Conservation (phyloP, 2,329 filamentous ascomycete species). For the Sarocladium strictum region DNA sequence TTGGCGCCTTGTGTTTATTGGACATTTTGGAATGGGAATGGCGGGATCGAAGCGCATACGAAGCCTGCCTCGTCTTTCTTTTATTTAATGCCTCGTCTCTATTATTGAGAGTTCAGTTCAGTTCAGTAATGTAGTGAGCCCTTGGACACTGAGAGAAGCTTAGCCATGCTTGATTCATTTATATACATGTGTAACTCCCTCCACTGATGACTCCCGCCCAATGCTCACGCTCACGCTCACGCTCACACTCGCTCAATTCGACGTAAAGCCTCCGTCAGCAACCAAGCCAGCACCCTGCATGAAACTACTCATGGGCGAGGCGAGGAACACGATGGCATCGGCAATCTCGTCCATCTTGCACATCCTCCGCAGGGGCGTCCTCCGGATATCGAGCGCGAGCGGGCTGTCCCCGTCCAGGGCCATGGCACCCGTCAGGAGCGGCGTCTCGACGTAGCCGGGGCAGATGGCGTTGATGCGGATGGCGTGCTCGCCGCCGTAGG, state of each 20-base stretch:
- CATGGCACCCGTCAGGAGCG: constrained; percentile 24
- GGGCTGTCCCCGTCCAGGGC: constrained; percentile 20
- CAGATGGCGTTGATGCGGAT: constrained; percentile 59
- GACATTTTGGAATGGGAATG: neutral
- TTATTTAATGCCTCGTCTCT: neutral
- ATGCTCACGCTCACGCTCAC: too few relatives aligned
- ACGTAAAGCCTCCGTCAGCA: constrained; percentile 39
- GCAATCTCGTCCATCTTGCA: constrained; percentile 46
- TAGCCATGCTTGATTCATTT: too few relatives aligned
- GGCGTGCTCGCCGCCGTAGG: constrained; percentile 41
- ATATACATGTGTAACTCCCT: too few relatives aligned
- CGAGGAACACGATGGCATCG: constrained; percentile 45
- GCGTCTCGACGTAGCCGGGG: constrained; percentile 42
- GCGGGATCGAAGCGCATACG: neutral
- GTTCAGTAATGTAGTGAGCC: too few relatives aligned
- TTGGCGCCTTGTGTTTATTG: neutral
- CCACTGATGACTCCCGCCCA: too few relatives aligned
- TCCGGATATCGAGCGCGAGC: constrained; percentile 32
- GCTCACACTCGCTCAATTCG: too few relatives aligned
- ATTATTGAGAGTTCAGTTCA: too few relatives aligned
- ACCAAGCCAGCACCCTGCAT: constrained; percentile 42
- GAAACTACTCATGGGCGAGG: constrained; percentile 45
- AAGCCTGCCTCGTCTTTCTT: too few relatives aligned
- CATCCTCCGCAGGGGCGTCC: constrained; percentile 41
- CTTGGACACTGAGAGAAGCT: too few relatives aligned